Conservation (phyloP, 176 grass and related monocot species). For the Aegilops bicornis region DNA sequence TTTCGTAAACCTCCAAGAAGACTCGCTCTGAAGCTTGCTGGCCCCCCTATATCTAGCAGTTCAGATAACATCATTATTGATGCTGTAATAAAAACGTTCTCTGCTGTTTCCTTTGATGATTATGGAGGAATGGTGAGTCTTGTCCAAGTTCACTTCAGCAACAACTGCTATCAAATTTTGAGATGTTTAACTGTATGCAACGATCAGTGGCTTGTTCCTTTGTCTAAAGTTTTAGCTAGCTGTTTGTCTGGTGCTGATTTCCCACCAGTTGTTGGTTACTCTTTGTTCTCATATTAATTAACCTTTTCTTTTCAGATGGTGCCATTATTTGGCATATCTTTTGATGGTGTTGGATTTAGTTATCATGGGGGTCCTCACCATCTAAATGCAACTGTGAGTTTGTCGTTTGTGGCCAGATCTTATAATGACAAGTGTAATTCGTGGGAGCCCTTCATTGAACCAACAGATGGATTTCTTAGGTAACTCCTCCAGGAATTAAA, state of each 20-base stretch:
- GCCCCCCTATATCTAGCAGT: conserved; percentile 52
- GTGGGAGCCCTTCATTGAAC: conserved; percentile 97
- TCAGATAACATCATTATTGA: conserved; percentile 82
- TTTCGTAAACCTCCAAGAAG: conserved; percentile 79
- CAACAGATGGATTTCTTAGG: conserved; percentile 95
- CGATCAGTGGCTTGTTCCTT: not conserved
- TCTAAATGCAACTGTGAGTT: conserved; percentile 79
- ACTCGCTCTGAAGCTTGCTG: conserved; percentile 70
- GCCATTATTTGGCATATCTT: conserved; percentile 76
- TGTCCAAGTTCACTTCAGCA: conserved; percentile 21
- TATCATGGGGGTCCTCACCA: conserved; percentile 75
- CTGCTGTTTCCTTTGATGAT: conserved; percentile 94
- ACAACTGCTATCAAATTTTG: conserved; percentile 3
- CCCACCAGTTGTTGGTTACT: not conserved
- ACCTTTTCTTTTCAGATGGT: conserved; percentile 71
- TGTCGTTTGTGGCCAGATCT: conserved; percentile 76
- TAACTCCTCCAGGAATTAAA: conserved; percentile 33
- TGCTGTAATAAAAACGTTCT: conserved; percentile 81
- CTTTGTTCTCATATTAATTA: conserved; percentile 22
- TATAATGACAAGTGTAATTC: conserved; percentile 92
- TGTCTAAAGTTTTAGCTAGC: not conserved
- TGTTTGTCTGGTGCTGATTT: conserved; percentile 19
- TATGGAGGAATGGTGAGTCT: conserved; percentile 86
- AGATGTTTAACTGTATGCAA: conserved; percentile 2
- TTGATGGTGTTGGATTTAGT: conserved; percentile 74